Evolutionary conservation across 2,329 filamentous ascomycete species (phyloP).

Genomic region (Ophiostoma montium): DNA sequence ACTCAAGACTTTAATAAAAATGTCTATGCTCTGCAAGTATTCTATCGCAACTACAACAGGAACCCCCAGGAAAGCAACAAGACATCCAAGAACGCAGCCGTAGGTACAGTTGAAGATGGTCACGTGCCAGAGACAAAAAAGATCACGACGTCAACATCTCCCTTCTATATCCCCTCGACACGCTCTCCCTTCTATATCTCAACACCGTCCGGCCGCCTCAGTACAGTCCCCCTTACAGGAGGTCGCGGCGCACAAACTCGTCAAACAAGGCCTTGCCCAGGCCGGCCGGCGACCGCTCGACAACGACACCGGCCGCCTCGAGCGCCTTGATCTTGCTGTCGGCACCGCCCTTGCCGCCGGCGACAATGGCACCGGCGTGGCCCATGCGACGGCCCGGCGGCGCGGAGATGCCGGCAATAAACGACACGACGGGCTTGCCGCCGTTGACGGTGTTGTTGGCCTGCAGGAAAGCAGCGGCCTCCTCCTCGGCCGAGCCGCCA

Average conservation of each 20-base stretch:
- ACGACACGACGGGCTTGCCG: constrained; percentile 88
- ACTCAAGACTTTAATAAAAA: no score
- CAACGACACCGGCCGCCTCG: constrained; percentile 83
- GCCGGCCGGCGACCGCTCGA: constrained; percentile 84
- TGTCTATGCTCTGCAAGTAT: no score
- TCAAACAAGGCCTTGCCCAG: constrained; percentile 89
- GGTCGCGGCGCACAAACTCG: constrained; percentile 90
- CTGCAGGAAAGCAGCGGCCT: constrained; percentile 92
- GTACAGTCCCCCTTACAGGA: constrained; percentile 50
- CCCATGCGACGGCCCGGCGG: constrained; percentile 96
- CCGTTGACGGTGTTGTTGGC: constrained; percentile 74
- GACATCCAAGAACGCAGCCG: no score
- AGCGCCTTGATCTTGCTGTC: constrained; percentile 97
- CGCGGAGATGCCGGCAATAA: constrained; percentile 96
- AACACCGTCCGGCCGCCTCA: not conserved
- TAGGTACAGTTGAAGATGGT: no score
- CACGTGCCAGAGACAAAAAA: no score
- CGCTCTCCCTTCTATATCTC: not conserved
- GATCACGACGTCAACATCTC: no score
- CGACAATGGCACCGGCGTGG: constrained; percentile 95
- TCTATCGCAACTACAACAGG: no score
- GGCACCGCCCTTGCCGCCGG: constrained; percentile 92
- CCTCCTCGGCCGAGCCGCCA: constrained; percentile 92
- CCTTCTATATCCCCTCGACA: not conserved
- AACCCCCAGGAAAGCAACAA: no score